Base-by-base conservation (phyloP, 192 early-diverging fungal genomes). In the Podila epigama region DNA sequence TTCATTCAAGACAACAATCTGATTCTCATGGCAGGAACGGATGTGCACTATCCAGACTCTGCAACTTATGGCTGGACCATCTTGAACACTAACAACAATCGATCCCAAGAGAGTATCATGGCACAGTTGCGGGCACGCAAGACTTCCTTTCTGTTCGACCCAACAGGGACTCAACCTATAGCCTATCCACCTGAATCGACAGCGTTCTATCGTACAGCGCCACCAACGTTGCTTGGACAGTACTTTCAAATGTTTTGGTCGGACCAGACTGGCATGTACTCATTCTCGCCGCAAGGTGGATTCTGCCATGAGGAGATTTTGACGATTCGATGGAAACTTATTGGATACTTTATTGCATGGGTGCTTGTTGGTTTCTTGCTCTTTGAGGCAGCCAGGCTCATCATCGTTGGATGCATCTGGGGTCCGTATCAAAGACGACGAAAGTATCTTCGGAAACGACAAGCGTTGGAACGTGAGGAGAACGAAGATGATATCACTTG, bases 111-210 rank as follows among this genome's bases (percentile, higher is more conserved):
- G 6, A 77, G 79, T 15, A 87, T 93, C 37, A 72, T 93, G 72
- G 63, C 75, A 0, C 88, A 90, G 73, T 68, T 93, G 32, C 70
- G 67, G 22, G 84, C 81, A 5, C 81, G 85, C 32, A 81, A 85
- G 32, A 89, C 88, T 0, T 87, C 86, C 13, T 89, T 92, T 44
- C 67, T 91, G 5, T 86, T 91, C 41, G 89, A 92, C 71, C 83
- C 90, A 8, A 82, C 88, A 7, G 92, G 92, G 9, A 89, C 88
- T 11, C 82, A 86, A 44, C 53, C 58, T 15, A 13, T 83, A 55
- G 63, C 71, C 20, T 80, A 86, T 70, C 71, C 88, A 22, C 50
- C 56, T 13, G 51, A 59, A 2, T 64, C 68, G 35, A 9, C 37
- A 0, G 18, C 50, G 0, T 91, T 86, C 56, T 84, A 69, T 16